These are phyloP conservation scores for Omphalea diandra DNA, from an alignment of 441 rosid genomes.

Conservation along the genomic window DNA sequence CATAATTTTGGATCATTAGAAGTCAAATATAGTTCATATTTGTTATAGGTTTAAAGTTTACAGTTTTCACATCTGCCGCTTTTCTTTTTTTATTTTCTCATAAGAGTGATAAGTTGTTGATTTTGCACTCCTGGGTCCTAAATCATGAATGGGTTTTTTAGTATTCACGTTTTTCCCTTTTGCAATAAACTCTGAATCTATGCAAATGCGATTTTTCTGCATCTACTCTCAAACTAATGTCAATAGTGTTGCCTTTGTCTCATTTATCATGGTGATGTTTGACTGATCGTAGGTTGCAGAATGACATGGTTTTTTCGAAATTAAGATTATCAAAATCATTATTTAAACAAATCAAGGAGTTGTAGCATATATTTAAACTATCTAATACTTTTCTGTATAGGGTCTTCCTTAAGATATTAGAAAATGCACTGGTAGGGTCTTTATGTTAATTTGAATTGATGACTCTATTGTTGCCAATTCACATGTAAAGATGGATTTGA, in stretches of 20 bases:
- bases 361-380: not conserved
- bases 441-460: not conserved
- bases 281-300: not conserved
- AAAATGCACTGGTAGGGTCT: not conserved
- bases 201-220: no score
- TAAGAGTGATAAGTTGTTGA: not conserved
- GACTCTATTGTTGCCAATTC: not conserved
- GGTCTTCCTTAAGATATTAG: not conserved
- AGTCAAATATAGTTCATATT: not conserved
- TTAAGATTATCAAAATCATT: not conserved
- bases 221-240: not conserved
- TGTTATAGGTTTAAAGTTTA: not conserved
- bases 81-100: not conserved
- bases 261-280: not conserved
- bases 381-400: not conserved
- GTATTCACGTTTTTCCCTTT: not conserved
- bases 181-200: not conserved
- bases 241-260: not conserved
- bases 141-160: not conserved
- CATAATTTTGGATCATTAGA: no score
- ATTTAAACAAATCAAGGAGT: not conserved
- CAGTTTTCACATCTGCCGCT: not conserved
- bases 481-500: not conserved
- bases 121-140: not conserved
- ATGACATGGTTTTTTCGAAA: not conserved